phyloP scores from a whole-genome alignment of 257 asterid genomes.

The Fraxinus quadrangulata region DNA sequence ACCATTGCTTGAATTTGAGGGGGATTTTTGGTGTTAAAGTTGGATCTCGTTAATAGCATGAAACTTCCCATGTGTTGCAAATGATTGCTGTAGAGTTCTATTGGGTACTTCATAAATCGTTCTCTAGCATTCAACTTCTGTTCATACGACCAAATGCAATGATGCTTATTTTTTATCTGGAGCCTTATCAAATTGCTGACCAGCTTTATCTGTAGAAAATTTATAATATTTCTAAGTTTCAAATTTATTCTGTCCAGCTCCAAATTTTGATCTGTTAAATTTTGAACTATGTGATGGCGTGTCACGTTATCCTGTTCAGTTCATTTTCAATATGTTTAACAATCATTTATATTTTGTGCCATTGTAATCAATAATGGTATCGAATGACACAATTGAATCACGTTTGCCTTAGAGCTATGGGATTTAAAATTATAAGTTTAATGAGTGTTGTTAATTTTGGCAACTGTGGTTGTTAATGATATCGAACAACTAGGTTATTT shows the following conservation, averaged over 20 bases:
- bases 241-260: neutral
- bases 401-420: neutral
- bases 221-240: neutral
- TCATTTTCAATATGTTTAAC: neutral
- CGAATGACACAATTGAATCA: neutral
- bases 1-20: no score
- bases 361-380: neutral
- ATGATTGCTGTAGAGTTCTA: neutral
- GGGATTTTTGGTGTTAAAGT: no score
- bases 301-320: neutral
- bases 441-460: neutral
- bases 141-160: neutral
- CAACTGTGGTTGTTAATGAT: neutral
- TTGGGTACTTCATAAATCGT: slow-evolving; percentile 7
- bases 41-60: no score
- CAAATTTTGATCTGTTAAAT: neutral
- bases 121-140: neutral
- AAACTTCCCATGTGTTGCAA: neutral
- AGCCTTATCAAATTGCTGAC: neutral
- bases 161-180: no score
- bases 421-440: neutral
- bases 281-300: neutral
- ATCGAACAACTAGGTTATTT: neutral
- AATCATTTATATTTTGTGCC: neutral
- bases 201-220: neutral